Base-by-base conservation (phyloP, 106 monocot genomes). In the Allium fistulosum region DNA sequence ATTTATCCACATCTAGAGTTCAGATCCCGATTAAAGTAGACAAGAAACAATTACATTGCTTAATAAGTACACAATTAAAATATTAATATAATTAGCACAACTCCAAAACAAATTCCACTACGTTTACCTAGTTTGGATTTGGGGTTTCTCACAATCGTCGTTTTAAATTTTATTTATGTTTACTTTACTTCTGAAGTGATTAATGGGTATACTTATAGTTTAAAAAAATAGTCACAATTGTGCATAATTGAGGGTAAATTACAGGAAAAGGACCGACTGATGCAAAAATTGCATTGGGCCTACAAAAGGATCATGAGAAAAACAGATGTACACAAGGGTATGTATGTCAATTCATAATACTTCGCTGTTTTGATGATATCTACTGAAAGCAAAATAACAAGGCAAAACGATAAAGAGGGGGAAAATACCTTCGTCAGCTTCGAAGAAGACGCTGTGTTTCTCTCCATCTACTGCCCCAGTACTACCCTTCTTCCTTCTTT, bases 401-500 rank as follows among this genome's bases (percentile, higher is more conserved):
- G 17, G 4, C 11, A 26, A 60, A 60, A 22, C 4, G 27, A 60
- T 26, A 60, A 11, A 16, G n/a, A 58, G 14, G 15, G 1, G 7
- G 11, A 28, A 62, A 62, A 37, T 6, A 62, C 62, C 62, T 62
- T 62, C 14, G 10, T 62, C 62, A 37, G 9, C 10, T 9, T 62
- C 37, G 0, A 62, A 62, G 62, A 12, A 45, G 13, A 62, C 37
- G 26, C 37, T 62, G 62, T 62, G 15, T 14, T 62, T 46, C 62
- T 62, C 37, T 17, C 47, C 62, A 45, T 2, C 11, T n/a, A 45
- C 62, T 62, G 4, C 47, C 16, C 62, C 62, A 28, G 47, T 62
- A 45, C n/a, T 62, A 46, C 62, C 62, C 62, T 46, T 62, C 11
- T 5, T 62, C 62, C 62, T 62, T 45, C 12, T 46, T 46, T 13